Conservation (phyloP, 352 stramenopile genomes). For the Globisporangium polare region DNA sequence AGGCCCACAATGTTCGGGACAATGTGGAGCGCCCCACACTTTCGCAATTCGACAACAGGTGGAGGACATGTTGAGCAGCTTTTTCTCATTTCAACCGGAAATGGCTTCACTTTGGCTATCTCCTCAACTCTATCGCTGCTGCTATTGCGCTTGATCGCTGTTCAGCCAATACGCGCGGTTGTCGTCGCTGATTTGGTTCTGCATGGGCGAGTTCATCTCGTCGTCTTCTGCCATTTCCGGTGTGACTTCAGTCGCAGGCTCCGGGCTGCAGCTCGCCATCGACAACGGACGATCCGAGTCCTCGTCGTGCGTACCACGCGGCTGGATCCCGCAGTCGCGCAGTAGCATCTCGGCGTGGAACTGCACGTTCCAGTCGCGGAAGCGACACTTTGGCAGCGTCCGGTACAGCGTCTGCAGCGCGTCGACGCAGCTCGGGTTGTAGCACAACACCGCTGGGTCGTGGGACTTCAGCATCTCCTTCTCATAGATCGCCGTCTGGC, state of each 20-base stretch:
- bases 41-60: not conserved
- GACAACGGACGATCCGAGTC: not conserved
- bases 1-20: not conserved
- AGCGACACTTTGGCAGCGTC: conserved; percentile 50
- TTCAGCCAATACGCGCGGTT: not conserved
- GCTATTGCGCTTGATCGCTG: not conserved
- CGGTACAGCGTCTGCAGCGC: conserved; percentile 57
- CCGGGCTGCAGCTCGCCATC: not conserved
- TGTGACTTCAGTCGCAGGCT: not conserved
- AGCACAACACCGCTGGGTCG: conserved; percentile 34
- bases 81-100: conserved; percentile 5
- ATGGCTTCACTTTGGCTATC: conserved; percentile 3
- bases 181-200: not conserved
- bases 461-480: conserved; percentile 39
- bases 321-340: conserved; percentile 44
- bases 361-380: conserved; percentile 45
- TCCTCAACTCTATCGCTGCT: not conserved
- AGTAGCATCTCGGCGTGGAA: conserved; percentile 39
- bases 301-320: not conserved
- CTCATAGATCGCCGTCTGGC: conserved; percentile 35
- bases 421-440: conserved; percentile 29
- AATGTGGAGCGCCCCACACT: conserved; percentile 12
- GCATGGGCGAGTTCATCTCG: not conserved
- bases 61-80: not conserved
- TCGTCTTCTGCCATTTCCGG: not conserved